Evolutionary conservation across 345 rosid species (phyloP), one percentile per base, ranked within the genome.

Genomic region (Aquilaria malaccensis): DNA sequence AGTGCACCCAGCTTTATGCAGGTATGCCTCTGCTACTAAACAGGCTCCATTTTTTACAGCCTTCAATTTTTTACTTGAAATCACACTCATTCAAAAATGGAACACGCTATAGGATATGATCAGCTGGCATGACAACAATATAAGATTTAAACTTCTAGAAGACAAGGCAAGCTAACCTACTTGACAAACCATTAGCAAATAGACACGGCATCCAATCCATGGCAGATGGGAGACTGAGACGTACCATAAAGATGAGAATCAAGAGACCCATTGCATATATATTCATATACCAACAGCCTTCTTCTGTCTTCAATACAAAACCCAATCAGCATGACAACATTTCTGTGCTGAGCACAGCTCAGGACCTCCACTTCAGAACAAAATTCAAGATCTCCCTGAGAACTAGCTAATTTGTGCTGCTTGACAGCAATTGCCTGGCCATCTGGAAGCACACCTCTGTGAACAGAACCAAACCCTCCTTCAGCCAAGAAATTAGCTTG

Each of bases 321-420:
- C 32, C 99, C 99, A 56, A 95, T 88, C 64, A 95, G 75, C 98
- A 91, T 91, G 43, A 91, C 99, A 50, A 91, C 99, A 59, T 95
- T 95, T 66, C 98, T 79, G 71, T 91, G 99, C 80, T 95, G 99
- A 51, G 99, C 99, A 76, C 99, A 95, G 69, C 98, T 91, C 63
- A 95, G 80, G 63, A 95, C 99, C 80, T 95, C 99, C 46, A 95
- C 99, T 77, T 95, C 99, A 0, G 98, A 95, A 77, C 99, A 95
- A 76, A 95, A 95, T 74, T 95, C 99, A 3, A 77, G 80, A 82
- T 95, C 99, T 71, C 99, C 99, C 71, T 95, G 98, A 50, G 99
- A 86, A 77, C 99, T 95, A 29, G 99, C 99, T 70, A 95, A 59
- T 66, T 95, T 95, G 77, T 95, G 96, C 67, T 95, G 99, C 84